Evolutionary conservation across 192 early-diverging fungal species (phyloP).

Genomic region (Coemansia biformis): DNA sequence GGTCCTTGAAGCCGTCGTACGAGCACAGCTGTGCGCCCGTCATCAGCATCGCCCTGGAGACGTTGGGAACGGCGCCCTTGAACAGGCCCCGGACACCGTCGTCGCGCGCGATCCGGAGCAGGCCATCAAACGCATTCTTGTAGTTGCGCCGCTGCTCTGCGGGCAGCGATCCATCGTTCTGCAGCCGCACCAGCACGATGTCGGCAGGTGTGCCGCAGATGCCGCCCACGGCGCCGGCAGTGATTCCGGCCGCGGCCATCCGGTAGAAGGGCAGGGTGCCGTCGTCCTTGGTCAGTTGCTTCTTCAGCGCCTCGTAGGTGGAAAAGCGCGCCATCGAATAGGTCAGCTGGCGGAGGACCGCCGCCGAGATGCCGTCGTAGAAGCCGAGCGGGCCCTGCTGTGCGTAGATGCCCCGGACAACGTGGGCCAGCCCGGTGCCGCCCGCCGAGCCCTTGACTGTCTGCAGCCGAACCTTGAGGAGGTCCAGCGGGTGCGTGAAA

Average conservation of each 20-base stretch:
- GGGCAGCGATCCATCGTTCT: constrained; percentile 71
- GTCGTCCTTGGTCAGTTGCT: constrained; percentile 48
- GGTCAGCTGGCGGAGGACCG: constrained; percentile 69
- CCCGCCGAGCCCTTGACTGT: constrained; percentile 60
- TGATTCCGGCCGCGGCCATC: constrained; percentile 30
- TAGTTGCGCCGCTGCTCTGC: constrained; percentile 63
- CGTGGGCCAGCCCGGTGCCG: constrained; percentile 51
- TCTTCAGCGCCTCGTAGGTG: constrained; percentile 67
- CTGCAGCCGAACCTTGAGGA: constrained; percentile 88
- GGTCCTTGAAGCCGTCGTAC: constrained; percentile 74
- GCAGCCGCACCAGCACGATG: constrained; percentile 74
- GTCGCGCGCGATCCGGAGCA: constrained; percentile 67
- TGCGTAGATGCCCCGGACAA: constrained; percentile 62
- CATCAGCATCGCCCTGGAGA: constrained; percentile 86
- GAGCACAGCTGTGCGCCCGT: constrained; percentile 64
- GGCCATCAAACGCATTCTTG: constrained; percentile 66
- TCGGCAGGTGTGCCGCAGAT: constrained; percentile 75
- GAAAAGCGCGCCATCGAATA: constrained; percentile 78
- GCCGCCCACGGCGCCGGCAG: constrained; percentile 55
- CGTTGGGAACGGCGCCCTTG: constrained; percentile 85
- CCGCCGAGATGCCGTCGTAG: constrained; percentile 63
- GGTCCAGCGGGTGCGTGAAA: constrained; percentile 77
- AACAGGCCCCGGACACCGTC: constrained; percentile 76
- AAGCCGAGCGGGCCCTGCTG: constrained; percentile 66
- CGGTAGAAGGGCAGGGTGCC: constrained; percentile 43